These are phyloP conservation scores for Marchantia polymorpha DNA, from an alignment of 225 moss, liverwort and hornwort species.

Conservation along the genomic window DNA sequence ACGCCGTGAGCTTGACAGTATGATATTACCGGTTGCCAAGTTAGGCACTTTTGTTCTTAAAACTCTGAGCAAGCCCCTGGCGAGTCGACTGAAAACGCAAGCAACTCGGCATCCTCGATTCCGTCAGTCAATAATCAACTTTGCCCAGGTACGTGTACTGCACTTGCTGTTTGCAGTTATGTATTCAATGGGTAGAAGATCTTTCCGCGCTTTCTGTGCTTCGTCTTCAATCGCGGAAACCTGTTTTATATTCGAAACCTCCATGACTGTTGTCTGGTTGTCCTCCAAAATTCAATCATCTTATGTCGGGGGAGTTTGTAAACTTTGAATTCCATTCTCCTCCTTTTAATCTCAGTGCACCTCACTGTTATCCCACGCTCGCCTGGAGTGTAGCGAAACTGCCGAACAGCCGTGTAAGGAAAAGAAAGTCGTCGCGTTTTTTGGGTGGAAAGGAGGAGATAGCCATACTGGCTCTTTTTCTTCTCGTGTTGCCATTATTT, in stretches of 20 bases:
- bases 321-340: no score
- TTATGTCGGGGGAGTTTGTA: no score
- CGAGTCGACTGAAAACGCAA: conserved; percentile 68
- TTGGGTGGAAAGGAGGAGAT: no score
- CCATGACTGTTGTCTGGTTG: not conserved
- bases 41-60: conserved; percentile 87
- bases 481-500: no score
- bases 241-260: not conserved
- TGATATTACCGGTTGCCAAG: conserved; percentile 92
- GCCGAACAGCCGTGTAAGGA: no score
- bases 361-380: no score
- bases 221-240: not conserved
- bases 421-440: no score
- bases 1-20: conserved; percentile 18
- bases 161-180: no score
- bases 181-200: no score
- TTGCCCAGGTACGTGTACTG: conserved; percentile 67
- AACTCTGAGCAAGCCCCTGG: conserved; percentile 94
- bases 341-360: no score
- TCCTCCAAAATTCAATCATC: not conserved
- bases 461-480: no score
- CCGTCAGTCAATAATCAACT: conserved; percentile 71
- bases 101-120: conserved; percentile 79
- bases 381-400: no score
- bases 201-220: not conserved